Evolutionary conservation across 352 stramenopile species (phyloP).

Genomic region (Peronospora farinosa): DNA sequence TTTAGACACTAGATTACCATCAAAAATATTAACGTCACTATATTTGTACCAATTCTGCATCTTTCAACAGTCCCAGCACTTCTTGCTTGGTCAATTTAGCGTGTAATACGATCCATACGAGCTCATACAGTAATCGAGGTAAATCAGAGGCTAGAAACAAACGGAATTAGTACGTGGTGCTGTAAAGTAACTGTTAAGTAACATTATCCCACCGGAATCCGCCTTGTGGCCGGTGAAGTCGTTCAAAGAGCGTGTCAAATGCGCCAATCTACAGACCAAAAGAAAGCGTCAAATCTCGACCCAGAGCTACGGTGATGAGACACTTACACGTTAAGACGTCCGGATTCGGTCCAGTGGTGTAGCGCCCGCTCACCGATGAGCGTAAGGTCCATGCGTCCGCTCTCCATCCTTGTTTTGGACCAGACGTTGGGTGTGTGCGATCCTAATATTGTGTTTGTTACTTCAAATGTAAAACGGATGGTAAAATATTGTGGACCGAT

Average conservation of each 20-base stretch:
- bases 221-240: conserved; percentile 22
- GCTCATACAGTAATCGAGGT: conserved; percentile 67
- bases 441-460: background rate
- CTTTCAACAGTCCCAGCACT: conserved; percentile 61
- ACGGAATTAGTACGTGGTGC: background rate
- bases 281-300: background rate
- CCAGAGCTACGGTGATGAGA: conserved; percentile 7
- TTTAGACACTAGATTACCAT: too few species aligned
- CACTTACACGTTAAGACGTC: conserved; percentile 50
- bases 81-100: conserved; percentile 68
- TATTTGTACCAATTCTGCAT: conserved; percentile 49
- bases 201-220: conserved; percentile 10
- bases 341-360: conserved; percentile 60
- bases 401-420: conserved; percentile 21
- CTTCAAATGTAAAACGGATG: too few species aligned
- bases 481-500: too few species aligned
- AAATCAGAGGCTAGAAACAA: conserved; percentile 27
- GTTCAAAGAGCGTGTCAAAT: conserved; percentile 37
- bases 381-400: conserved; percentile 21
- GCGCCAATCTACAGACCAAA: conserved; percentile 25
- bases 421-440: conserved; percentile 11
- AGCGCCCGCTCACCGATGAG: conserved; percentile 54
- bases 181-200: background rate
- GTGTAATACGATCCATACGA: conserved; percentile 68
- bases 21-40: background rate